A percentile compares a stretch with the other conserved stretches of the same genome.
Conservation (phyloP, 495 filamentous ascomycete species). For the Aspergillus bridgeri region DNA sequence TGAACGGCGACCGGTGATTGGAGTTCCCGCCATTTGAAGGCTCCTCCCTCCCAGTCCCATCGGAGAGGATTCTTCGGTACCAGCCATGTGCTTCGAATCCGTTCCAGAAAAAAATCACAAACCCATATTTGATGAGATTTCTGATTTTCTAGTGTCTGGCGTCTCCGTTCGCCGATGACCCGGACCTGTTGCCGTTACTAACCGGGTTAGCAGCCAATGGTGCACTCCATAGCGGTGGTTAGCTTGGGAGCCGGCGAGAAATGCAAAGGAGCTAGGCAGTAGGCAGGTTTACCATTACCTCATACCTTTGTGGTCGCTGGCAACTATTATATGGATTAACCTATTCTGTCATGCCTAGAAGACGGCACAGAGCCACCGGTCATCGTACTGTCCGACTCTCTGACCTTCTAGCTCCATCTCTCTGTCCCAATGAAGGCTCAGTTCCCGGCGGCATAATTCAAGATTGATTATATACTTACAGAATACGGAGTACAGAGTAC, state of each 20-base stretch:
- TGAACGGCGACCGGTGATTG: not conserved
- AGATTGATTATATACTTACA: too few species aligned
- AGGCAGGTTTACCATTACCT: not conserved
- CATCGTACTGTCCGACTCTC: not conserved
- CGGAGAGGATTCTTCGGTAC: not conserved
- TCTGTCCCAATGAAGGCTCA: not conserved
- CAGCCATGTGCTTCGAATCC: not conserved
- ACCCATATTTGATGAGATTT: too few species aligned
- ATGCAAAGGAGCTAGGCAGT: not conserved
- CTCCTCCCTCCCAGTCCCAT: not conserved
- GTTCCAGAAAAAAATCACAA: not conserved
- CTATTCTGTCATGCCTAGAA: not conserved
- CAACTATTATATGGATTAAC: not conserved
- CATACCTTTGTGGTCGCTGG: not conserved
- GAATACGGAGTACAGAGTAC: too few species aligned
- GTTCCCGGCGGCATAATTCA: not conserved
- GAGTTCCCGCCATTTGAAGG: not conserved
- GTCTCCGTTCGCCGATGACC: not conserved
- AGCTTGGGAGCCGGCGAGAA: not conserved
- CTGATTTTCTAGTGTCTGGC: too few species aligned
- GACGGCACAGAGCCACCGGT: not conserved
- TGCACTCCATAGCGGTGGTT: not conserved
- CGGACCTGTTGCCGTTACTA: not conserved
- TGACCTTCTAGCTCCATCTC: not conserved
- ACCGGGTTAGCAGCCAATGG: not conserved